Percentiles rank a stretch among this genome's conserved stretches.
Evolutionary conservation across 2,329 filamentous ascomycete species (phyloP).

Genomic region (Trichoderma citrinoviride): DNA sequence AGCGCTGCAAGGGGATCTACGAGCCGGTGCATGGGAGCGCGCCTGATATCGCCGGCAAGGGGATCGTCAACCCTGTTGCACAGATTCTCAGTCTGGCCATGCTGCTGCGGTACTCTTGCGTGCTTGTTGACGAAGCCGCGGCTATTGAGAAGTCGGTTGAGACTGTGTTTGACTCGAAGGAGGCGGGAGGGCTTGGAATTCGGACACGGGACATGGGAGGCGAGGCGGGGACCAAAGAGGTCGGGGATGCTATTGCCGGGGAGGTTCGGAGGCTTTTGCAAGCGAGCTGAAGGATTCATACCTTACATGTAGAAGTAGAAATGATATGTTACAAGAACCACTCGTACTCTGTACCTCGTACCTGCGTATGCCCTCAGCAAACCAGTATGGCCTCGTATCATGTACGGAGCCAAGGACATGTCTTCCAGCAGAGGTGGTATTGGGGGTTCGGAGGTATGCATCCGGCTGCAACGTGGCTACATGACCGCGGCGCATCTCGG

Average conservation of each 20-base stretch:
- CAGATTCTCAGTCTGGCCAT: conserved; percentile 69
- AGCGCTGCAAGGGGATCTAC: conserved; percentile 65
- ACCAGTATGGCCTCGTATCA: too few species aligned
- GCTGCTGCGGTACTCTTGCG: conserved; percentile 72
- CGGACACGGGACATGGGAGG: conserved; percentile 66
- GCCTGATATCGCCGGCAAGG: conserved; percentile 70
- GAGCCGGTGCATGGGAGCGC: conserved; percentile 74
- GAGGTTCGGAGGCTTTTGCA: conserved; percentile 18
- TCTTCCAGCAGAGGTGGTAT: too few species aligned
- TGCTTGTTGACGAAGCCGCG: conserved; percentile 57
- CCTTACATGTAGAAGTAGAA: background rate
- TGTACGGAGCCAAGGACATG: too few species aligned
- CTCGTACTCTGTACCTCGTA: background rate
- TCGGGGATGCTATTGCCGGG: conserved; percentile 57
- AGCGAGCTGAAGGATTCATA: background rate
- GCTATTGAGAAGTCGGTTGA: conserved; percentile 64
- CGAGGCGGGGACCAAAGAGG: conserved; percentile 58
- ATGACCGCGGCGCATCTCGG: background rate
- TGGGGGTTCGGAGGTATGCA: too few species aligned
- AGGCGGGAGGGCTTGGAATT: conserved; percentile 44
- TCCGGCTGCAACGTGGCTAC: background rate
- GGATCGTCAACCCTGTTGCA: conserved; percentile 70
- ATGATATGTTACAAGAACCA: too few species aligned
- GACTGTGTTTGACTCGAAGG: conserved; percentile 57
- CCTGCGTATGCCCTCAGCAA: background rate